Evolutionary conservation across 176 grass and related monocot species (phyloP).

Genomic region (Calamus simplicifolius): DNA sequence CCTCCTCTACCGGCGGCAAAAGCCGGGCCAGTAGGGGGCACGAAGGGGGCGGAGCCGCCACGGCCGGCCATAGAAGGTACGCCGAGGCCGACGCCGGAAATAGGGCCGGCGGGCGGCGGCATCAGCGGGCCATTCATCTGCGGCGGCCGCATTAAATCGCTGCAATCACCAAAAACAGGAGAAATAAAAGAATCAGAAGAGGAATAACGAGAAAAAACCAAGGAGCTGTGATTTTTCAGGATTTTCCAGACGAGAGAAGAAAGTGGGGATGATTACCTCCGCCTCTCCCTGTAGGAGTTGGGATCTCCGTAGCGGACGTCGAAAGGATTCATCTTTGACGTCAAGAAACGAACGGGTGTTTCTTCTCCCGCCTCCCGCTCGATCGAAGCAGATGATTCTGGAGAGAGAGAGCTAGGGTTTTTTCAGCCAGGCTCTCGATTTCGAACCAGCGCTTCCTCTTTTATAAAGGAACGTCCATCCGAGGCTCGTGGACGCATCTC

Average conservation of each 20-base stretch:
- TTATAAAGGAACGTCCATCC: too few relatives aligned
- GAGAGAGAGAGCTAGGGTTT: too few relatives aligned
- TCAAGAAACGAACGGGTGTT: background rate
- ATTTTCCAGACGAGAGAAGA: background rate
- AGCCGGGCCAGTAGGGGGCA: background rate
- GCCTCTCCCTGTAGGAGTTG: conserved; percentile 81
- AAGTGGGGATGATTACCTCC: conserved; percentile 36
- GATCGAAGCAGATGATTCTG: too few relatives aligned
- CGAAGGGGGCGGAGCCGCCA: background rate
- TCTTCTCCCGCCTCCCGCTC: background rate
- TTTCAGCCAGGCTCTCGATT: too few relatives aligned
- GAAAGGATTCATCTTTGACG: conserved; percentile 57
- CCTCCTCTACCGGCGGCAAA: background rate
- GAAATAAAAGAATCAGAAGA: background rate
- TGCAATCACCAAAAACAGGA: conserved; percentile 7
- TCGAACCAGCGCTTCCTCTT: too few relatives aligned
- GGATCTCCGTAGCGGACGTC: conserved; percentile 79
- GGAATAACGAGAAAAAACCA: background rate
- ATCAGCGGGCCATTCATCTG: background rate
- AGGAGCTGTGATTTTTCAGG: too few relatives aligned
- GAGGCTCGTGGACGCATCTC: too few relatives aligned
- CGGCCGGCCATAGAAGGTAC: background rate
- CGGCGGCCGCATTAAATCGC: conserved; percentile 26
- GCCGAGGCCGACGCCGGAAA: conserved; percentile 10
- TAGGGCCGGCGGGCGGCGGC: conserved; percentile 6